A percentile compares a stretch with the other conserved stretches of the same genome.
phyloP scores from a whole-genome alignment of 768 basidiomycete genomes.

The Lentinula aciculospora region DNA sequence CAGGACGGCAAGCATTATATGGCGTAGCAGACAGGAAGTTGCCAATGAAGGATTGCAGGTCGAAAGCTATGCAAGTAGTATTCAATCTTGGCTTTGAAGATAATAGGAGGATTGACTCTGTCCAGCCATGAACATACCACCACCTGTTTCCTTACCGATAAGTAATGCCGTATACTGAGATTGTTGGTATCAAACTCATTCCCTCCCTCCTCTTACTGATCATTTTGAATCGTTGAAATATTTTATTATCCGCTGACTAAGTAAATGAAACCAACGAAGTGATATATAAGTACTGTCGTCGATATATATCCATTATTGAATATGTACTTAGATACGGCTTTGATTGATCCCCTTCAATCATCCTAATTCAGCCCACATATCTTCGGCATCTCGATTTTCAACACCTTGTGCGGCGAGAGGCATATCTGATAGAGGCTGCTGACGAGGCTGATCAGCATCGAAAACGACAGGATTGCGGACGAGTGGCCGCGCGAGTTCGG shows the following conservation, averaged over 20 bases:
- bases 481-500: constrained; percentile 53
- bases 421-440: constrained; percentile 44
- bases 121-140: no score
- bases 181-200: no score
- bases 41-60: no score
- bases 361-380: constrained; percentile 58
- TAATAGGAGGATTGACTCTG: no score
- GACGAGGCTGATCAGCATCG: constrained; percentile 43
- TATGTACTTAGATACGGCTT: neutral
- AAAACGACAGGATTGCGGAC: constrained; percentile 59
- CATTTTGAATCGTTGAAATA: no score
- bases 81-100: no score
- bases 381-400: constrained; percentile 57
- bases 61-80: no score
- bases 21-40: no score
- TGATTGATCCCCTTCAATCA: neutral
- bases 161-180: no score
- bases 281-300: neutral
- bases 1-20: no score
- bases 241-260: neutral
- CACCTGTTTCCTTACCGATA: no score
- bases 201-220: no score
- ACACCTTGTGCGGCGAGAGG: constrained; percentile 51
- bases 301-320: neutral
- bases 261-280: neutral